Evolutionary conservation across 164 flowering plant species (phyloP).

Genomic region (Dillenia turbinata): DNA sequence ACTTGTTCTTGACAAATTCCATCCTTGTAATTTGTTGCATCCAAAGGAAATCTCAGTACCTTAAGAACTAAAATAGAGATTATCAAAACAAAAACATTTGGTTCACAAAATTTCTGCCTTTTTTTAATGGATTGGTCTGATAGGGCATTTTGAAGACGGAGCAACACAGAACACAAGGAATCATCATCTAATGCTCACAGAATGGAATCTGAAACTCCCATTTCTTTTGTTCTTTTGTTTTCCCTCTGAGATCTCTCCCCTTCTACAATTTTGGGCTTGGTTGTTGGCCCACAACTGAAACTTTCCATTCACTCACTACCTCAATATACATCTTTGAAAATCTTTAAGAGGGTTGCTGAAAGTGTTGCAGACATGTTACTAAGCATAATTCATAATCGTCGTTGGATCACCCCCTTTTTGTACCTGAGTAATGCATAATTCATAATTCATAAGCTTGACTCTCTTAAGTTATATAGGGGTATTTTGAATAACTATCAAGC

Average conservation of each 20-base stretch:
- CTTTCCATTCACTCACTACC: too few species aligned
- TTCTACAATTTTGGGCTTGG: too few species aligned
- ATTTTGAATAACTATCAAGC: too few species aligned
- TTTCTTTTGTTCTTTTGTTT: not conserved
- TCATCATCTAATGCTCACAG: not conserved
- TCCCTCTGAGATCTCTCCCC: not conserved
- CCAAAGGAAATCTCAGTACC: not conserved
- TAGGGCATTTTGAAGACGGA: not conserved
- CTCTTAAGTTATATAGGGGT: too few species aligned
- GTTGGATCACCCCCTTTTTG: not conserved
- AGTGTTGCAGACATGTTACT: not conserved
- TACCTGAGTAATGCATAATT: too few species aligned
- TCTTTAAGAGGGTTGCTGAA: too few species aligned
- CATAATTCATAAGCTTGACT: too few species aligned
- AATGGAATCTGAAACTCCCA: not conserved
- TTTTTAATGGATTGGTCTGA: not conserved
- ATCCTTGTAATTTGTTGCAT: not conserved
- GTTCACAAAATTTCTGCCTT: too few species aligned
- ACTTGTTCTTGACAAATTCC: too few species aligned
- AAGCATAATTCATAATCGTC: not conserved
- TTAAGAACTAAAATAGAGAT: too few species aligned
- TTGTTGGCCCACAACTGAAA: too few species aligned
- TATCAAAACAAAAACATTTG: not conserved
- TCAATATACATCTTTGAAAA: too few species aligned
- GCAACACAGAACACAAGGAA: constrained; percentile 4